Conservation (phyloP, 1,284 basidiomycete species). For the Sporisorium iseilematis-ciliati region DNA sequence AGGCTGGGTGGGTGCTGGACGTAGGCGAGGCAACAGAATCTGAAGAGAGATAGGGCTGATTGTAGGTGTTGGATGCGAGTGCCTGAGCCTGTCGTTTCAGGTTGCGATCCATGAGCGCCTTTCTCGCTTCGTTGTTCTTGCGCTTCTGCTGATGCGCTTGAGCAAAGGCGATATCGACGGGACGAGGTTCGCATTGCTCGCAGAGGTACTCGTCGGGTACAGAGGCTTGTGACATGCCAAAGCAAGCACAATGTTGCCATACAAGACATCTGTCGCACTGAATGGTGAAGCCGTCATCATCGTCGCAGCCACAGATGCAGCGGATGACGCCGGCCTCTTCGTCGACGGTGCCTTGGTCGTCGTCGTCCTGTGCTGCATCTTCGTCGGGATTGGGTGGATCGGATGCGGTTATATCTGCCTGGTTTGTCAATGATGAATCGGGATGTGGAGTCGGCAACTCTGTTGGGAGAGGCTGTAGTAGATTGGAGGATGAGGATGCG, state of each 20-base stretch:
- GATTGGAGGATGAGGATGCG: conserved; percentile 11
- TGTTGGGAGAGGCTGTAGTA: conserved; percentile 3
- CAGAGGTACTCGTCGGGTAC: conserved; percentile 78
- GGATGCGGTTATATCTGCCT: conserved; percentile 14
- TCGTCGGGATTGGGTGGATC: conserved; percentile 30
- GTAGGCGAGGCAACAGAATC: conserved; percentile 29
- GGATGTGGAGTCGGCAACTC: conserved; percentile 1
- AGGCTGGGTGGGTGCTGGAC: conserved; percentile 11
- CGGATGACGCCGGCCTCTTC: conserved; percentile 63
- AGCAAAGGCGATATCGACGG: conserved; percentile 64
- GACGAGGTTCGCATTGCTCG: conserved; percentile 70
- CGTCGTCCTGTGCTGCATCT: conserved; percentile 42
- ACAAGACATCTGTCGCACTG: conserved; percentile 88
- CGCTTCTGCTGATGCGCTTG: conserved; percentile 62
- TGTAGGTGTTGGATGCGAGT: conserved; percentile 28
- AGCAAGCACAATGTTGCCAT: conserved; percentile 92
- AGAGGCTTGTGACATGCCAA: conserved; percentile 72
- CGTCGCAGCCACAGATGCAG: conserved; percentile 79
- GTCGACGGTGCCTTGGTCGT: conserved; percentile 62
- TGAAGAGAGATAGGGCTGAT: conserved; percentile 19
- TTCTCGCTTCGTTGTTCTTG: conserved; percentile 63
- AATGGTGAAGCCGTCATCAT: conserved; percentile 92
- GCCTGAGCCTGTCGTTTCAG: conserved; percentile 46
- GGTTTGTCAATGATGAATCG: not conserved
- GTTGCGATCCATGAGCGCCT: conserved; percentile 55